Evolutionary conservation across 208 protist genomes (phyloP).

Genomic region (Vickermania ingenoplastis): DNA sequence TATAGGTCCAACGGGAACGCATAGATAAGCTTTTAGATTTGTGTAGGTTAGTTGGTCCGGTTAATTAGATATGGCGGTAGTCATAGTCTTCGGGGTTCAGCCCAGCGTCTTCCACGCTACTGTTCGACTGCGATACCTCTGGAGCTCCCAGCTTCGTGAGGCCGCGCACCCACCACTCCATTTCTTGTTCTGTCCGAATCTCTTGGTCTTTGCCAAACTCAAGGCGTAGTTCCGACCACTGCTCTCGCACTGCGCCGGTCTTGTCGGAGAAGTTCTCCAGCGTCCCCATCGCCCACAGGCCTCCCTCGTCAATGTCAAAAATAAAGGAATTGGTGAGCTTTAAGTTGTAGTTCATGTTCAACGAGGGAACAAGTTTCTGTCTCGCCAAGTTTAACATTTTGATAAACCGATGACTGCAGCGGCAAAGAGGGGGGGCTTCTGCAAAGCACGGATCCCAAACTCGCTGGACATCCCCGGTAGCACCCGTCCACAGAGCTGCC

Average conservation of each 20-base stretch:
- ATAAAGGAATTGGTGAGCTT: slow-evolving; percentile 84
- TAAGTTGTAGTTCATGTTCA: slow-evolving; percentile 85
- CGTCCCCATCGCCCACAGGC: slow-evolving; percentile 82
- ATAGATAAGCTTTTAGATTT: too few species aligned
- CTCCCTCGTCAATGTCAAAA: slow-evolving; percentile 68
- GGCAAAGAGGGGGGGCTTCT: slow-evolving; percentile 58
- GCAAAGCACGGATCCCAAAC: slow-evolving; percentile 72
- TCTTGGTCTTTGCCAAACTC: slow-evolving; percentile 75
- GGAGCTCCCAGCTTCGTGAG: slow-evolving; percentile 74
- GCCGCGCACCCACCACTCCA: slow-evolving; percentile 87
- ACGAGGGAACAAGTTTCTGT: slow-evolving; percentile 76
- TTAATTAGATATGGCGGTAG: slow-evolving; percentile 77
- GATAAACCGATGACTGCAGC: slow-evolving; percentile 64
- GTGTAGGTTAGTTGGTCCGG: too few species aligned
- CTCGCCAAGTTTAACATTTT: slow-evolving; percentile 76
- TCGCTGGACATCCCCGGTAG: slow-evolving; percentile 51
- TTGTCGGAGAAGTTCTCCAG: slow-evolving; percentile 57
- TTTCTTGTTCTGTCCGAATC: slow-evolving; percentile 80
- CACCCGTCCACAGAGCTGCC: slow-evolving; percentile 67
- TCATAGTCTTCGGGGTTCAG: slow-evolving; percentile 77
- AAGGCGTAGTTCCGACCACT: slow-evolving; percentile 76
- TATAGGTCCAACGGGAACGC: too few species aligned
- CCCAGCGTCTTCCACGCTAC: slow-evolving; percentile 65
- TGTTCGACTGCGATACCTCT: slow-evolving; percentile 74
- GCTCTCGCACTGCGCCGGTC: slow-evolving; percentile 44